Evolutionary conservation across 1,139 yeast species (phyloP), one percentile per base, ranked within the genome.

Genomic region (Taphrina pruni): DNA sequence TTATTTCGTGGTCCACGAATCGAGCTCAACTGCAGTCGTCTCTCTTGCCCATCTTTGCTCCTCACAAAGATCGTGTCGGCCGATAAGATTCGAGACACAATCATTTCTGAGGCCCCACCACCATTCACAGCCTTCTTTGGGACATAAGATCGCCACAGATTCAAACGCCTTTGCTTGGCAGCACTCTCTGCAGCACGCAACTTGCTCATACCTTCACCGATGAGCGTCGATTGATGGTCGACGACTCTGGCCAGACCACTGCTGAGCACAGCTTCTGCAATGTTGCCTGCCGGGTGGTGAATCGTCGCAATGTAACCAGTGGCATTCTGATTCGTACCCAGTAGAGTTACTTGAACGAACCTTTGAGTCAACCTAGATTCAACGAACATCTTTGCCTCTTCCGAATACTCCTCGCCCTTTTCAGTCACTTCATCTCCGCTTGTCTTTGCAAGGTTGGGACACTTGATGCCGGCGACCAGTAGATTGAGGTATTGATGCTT

Each of bases 161-260:
- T 90, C 72, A 83, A 82, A 26, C 86, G 89, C 38, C 82, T 79
- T 9, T 83, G 82, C 74, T 84, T 87, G n/a, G 95, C 96, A 14
- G 60, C 77, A 73, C 82, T 86, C 77, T 89, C 96, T 36, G 89
- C 86, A 70, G 81, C 84, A 77, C 96, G 84, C 70, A 88, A 82
- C 41, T 77, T 76, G 3, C 84, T 75, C 93, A 90, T 89, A 56
- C 81, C 81, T 51, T 82, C 78, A 1, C 97, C 97, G 70, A 91
- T 80, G 65, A 86, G 76, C n/a, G 85, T 78, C 0, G 92, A 86
- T 77, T 90, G 96, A 94, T 96, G 89, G 77, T 90, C 96, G 32
- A 88, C 86, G 69, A 90, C 85, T 73, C 87, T 87, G 8, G 88
- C 96, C 56, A 87, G 82, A 9, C 97, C 97, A 71, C 81, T 82